Evolutionary conservation across 306 rosid genomes (phyloP), one percentile per base, ranked within the genome.

Genomic region (Dalbergia oliveri): DNA sequence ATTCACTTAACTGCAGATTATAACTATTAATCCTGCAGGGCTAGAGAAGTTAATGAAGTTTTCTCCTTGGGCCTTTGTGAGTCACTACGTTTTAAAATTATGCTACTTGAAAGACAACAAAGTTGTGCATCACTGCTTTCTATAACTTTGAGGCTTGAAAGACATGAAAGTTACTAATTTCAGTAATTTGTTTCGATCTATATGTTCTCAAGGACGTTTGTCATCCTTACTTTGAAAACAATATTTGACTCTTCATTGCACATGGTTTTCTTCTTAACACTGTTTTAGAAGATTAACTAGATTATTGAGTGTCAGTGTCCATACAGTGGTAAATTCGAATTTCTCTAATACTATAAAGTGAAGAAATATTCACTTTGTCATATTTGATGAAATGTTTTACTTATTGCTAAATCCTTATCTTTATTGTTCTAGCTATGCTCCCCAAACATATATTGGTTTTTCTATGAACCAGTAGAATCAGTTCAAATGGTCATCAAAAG

Each of bases 401-500:
- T 50, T 69, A 50, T 39, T 19, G 49, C 53, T 72, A 66, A 67
- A 44, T 45, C 14, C n/a, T 37, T 73, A 9, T 58, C 56, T 63
- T 62, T 11, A 69, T 69, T 31, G 21, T 19, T 66, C 12, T 39
- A 33, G 21, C 44, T 26, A 74, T 33, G n/a, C 75, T 69, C 45
- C 34, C 35, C 4, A 11, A 43, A 37, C 4, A 37, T 8, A 18
- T 50, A 57, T 64, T 54, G 50, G 76, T 63, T 60, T 8, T 71
- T 57, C 63, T 11, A 5, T 44, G 80, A 8, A 51, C 13, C 68
- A 51, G 44, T 11, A 54, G 8, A 63, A 73, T 54, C 11, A 53
- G 9, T 64, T 69, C 65, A 80, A 16, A 21, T n/a, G 47, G 76
- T 6, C 49, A 51, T 73, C 39, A 14, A 79, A 84, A 67, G 45